A percentile compares a stretch with the other conserved stretches of the same genome.
Evolutionary conservation across 164 flowering plant genomes (phyloP).

Genomic region (Paratinospora sagittata): DNA sequence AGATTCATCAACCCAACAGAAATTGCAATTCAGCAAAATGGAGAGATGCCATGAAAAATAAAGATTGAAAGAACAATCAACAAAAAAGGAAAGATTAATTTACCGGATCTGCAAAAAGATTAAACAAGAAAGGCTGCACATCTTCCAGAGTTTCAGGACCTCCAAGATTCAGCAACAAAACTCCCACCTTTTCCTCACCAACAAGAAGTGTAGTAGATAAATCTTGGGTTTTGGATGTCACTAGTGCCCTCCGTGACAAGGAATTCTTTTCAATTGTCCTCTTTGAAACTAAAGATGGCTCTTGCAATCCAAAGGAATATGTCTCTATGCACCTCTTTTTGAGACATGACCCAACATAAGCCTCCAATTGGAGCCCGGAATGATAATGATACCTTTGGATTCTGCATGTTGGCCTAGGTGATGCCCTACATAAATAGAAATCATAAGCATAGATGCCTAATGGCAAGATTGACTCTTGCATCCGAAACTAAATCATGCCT

Average conservation of each 20-base stretch:
- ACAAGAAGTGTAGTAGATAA: slow-evolving; percentile 31
- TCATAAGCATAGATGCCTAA: not conserved
- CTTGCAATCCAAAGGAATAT: slow-evolving; percentile 35
- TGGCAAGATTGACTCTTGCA: not conserved
- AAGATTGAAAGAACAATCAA: not conserved
- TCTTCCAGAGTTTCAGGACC: slow-evolving; percentile 99
- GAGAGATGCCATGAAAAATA: not conserved
- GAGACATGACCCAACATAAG: slow-evolving; percentile 21
- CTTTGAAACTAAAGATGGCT: slow-evolving; percentile 25
- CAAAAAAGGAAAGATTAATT: not conserved
- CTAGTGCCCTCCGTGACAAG: slow-evolving; percentile 37
- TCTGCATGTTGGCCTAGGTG: slow-evolving; percentile 28
- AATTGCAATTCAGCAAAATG: too few relatives aligned
- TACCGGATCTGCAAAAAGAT: slow-evolving; percentile 97
- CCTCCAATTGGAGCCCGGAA: slow-evolving; percentile 31
- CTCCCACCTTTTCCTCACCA: slow-evolving; percentile 80
- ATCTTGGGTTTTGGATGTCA: slow-evolving; percentile 43
- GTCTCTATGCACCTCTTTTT: slow-evolving; percentile 27
- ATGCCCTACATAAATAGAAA: slow-evolving; percentile 25
- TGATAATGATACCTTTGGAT: slow-evolving; percentile 25
- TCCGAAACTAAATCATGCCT: not conserved
- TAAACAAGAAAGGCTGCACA: slow-evolving; percentile 93
- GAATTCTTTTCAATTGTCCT: slow-evolving; percentile 25
- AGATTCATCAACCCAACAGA: too few relatives aligned
- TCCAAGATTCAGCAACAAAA: slow-evolving; percentile 90